Evolutionary conservation across 164 flowering plant genomes (phyloP).

Genomic region (Pachysandra terminalis): DNA sequence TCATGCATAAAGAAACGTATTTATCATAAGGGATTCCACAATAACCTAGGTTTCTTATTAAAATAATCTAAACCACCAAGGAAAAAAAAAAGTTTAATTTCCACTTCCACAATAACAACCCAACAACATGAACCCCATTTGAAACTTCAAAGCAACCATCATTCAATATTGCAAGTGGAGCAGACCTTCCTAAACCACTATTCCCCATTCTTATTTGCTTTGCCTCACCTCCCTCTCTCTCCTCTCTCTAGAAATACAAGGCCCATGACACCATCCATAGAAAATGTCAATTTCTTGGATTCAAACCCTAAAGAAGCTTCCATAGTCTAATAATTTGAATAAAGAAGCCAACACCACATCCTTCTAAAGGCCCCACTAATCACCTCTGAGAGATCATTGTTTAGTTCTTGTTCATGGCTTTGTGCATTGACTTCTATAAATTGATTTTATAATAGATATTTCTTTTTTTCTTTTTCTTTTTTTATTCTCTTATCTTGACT

Average conservation of each 20-base stretch:
- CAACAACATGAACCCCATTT: slow-evolving; percentile 4
- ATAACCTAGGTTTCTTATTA: no score
- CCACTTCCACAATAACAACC: slow-evolving; percentile 26
- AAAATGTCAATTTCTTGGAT: slow-evolving; percentile 3
- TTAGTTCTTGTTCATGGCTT: background rate
- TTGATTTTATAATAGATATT: no score
- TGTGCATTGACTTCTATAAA: slow-evolving; percentile 8
- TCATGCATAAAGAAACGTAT: background rate
- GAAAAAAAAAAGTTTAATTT: slow-evolving; percentile 7
- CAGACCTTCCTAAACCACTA: slow-evolving; percentile 28
- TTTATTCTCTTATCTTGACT: no score
- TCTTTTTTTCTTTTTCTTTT: no score
- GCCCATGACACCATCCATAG: slow-evolving; percentile 6
- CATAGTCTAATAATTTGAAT: background rate
- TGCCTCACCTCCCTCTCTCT: slow-evolving; percentile 15
- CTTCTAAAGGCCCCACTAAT: background rate
- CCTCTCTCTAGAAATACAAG: background rate
- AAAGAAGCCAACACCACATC: background rate
- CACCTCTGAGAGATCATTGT: slow-evolving; percentile 4
- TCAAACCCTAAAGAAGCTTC: slow-evolving; percentile 13
- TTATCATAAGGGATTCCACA: background rate
- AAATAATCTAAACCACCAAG: no score
- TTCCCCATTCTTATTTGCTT: slow-evolving; percentile 22
- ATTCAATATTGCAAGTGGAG: slow-evolving; percentile 42
- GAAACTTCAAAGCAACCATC: slow-evolving; percentile 38